Conservation (phyloP, 176 grass and related monocot species). For the Oryza glaberrima region DNA sequence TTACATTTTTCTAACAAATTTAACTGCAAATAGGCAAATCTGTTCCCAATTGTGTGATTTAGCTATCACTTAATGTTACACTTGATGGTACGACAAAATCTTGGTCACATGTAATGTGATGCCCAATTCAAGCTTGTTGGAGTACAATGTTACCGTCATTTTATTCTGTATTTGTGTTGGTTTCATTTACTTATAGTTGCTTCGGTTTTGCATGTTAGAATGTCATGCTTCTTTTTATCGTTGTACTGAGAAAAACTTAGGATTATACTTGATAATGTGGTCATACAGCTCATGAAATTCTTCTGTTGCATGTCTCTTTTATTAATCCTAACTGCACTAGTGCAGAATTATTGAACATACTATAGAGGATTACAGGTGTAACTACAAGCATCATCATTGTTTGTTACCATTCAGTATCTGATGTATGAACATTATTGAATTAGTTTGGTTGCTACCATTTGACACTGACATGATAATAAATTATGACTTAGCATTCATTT, state of each 20-base stretch:
- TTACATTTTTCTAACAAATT: background rate
- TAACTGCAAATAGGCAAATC: background rate
- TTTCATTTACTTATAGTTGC: background rate
- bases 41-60: background rate
- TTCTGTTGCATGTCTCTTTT: background rate
- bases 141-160: background rate
- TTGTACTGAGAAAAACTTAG: slow-evolving; percentile 7
- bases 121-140: background rate
- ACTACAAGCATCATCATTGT: slow-evolving; percentile 11
- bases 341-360: background rate
- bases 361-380: background rate
- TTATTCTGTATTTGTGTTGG: background rate
- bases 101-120: background rate
- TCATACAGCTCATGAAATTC: slow-evolving; percentile 4
- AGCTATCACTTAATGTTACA: background rate
- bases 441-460: slow-evolving; percentile 40
- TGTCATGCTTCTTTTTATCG: background rate
- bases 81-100: background rate
- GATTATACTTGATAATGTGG: background rate
- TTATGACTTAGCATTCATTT: slow-evolving; percentile 1
- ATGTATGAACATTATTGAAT: slow-evolving; percentile 28
- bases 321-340: background rate
- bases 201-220: slow-evolving; percentile 1
- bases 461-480: slow-evolving; percentile 11
- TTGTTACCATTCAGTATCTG: slow-evolving; percentile 19